Conservation (phyloP, 768 basidiomycete genomes). For the Tubosaeta sp. region DNA sequence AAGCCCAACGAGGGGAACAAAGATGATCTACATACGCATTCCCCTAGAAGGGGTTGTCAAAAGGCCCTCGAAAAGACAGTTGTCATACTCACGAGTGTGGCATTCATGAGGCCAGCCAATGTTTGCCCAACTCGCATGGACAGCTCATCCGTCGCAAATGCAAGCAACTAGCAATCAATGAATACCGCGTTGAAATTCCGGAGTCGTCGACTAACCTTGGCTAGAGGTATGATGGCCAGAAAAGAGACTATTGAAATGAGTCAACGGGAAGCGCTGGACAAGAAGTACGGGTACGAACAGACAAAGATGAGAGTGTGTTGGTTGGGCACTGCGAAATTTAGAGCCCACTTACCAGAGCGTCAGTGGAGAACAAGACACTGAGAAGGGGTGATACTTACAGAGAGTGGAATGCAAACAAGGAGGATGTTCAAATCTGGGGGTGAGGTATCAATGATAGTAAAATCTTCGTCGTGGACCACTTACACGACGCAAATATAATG, state of each 20-base stretch:
- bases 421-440: slow-evolving; percentile 64
- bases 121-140: slow-evolving; percentile 81
- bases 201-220: slow-evolving; percentile 46
- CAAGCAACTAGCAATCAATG: slow-evolving; percentile 49
- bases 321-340: slow-evolving; percentile 54
- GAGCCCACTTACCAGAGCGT: slow-evolving; percentile 53
- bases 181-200: neutral
- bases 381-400: slow-evolving; percentile 36
- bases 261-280: too few species aligned
- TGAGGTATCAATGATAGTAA: neutral
- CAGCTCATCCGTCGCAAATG: slow-evolving; percentile 83
- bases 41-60: slow-evolving; percentile 17
- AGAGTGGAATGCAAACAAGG: slow-evolving; percentile 66
- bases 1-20: neutral
- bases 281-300: slow-evolving; percentile 37
- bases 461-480: slow-evolving; percentile 8
- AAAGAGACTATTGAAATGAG: slow-evolving; percentile 55
- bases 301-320: slow-evolving; percentile 65
- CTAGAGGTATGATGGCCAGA: slow-evolving; percentile 79
- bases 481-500: slow-evolving; percentile 57
- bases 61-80: neutral
- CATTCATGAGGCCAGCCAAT: slow-evolving; percentile 79
- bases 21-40: slow-evolving; percentile 24
- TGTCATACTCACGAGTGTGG: slow-evolving; percentile 57
- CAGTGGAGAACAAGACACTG: neutral